Base-by-base conservation (phyloP, 2,329 filamentous ascomycete species). In the Phyllosticta paracitricarpa region DNA sequence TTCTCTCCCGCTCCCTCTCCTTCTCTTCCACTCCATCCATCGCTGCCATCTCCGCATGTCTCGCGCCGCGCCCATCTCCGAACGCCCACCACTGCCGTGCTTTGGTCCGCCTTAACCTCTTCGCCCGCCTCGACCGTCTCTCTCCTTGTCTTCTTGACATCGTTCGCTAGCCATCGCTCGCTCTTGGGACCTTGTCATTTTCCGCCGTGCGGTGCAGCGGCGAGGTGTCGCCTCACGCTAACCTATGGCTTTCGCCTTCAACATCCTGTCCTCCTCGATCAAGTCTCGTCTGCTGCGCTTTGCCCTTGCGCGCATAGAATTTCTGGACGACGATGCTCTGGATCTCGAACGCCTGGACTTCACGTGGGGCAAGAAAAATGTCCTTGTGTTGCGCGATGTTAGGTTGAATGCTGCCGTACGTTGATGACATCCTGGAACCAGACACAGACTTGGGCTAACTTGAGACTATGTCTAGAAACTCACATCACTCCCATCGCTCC, bases 201-300 rank as follows among this genome's bases (percentile, higher is more conserved):
- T 63, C 53, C 59, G 58, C 51, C 59, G 62, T 25, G 63, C 63
- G 57, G 64, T 61, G 64, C 33, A 35, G 54, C 62, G 62, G 52
- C 22, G 26, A 26, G 62, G 35, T 61, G 51, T 59, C 53, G 48
- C 63, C 61, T 63, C 51, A 17, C 14, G 40, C 61, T 56, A 22
- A 51, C 33, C 60, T 73, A 91, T 92, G 89, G 85, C 87, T 59
- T 74, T 73, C 65, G 40, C 40, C 68, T 86, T 82, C 25, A 67
- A 69, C 28, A 67, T 89, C 72, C 83, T 94, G 69, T 86, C 91
- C 65, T 89, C 84, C 67, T 90, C 80, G 67, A 79, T 96, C 80
- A 89, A 92, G 77, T 96, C 94, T 82, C 86, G 88, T 73, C 82
- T 97, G 68, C 82, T 97, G 66, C 87, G 90, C 67, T 96, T 94